Percentiles rank a stretch among this genome's conserved stretches.
Evolutionary conservation across 1,139 yeast species (phyloP).

Genomic region (Hansenula anomala): DNA sequence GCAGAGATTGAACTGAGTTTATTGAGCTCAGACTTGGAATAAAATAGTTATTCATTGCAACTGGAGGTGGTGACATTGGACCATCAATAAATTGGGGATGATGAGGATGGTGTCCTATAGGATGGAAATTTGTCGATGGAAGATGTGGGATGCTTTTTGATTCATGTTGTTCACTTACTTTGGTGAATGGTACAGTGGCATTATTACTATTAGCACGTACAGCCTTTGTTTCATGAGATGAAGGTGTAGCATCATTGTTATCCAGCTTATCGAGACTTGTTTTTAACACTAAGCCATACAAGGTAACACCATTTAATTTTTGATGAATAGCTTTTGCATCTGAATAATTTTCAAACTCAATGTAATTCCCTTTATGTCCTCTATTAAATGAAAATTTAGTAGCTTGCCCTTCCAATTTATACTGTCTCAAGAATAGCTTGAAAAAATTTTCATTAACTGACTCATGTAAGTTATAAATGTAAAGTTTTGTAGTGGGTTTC

Average conservation of each 20-base stretch:
- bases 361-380: constrained; percentile 11
- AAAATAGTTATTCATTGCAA: too few relatives aligned
- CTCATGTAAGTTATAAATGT: constrained; percentile 21
- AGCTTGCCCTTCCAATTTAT: constrained; percentile 16
- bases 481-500: constrained; percentile 8
- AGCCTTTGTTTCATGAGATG: too few relatives aligned
- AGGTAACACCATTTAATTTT: constrained; percentile 20
- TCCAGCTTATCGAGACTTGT: constrained; percentile 9
- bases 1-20: not conserved
- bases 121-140: not conserved
- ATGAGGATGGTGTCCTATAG: not conserved
- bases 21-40: not conserved
- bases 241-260: constrained; percentile 1
- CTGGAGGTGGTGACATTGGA: not conserved
- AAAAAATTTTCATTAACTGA: constrained; percentile 21
- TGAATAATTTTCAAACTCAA: constrained; percentile 18
- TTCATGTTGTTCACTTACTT: too few relatives aligned
- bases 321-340: constrained; percentile 18
- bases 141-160: too few relatives aligned
- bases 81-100: not conserved
- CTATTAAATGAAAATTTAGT: constrained; percentile 14
- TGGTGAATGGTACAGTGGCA: too few relatives aligned
- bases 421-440: constrained; percentile 19
- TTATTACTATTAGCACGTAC: too few relatives aligned
- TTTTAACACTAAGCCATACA: constrained; percentile 14